These are phyloP conservation scores for Tolypocladium guangdongense DNA, from an alignment of 2,329 filamentous ascomycete genomes.

Conservation along the genomic window DNA sequence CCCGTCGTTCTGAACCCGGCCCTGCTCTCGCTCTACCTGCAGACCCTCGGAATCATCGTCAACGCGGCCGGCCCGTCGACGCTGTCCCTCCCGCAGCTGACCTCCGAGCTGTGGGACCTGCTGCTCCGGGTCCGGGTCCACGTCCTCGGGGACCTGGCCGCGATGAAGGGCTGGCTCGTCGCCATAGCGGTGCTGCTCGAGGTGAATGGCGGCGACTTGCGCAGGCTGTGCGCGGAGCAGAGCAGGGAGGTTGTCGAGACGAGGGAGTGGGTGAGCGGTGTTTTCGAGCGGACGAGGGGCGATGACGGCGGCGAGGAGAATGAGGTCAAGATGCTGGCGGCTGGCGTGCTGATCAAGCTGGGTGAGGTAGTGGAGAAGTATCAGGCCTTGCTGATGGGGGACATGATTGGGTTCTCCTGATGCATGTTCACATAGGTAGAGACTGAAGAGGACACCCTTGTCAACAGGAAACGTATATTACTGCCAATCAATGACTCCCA, in stretches of 20 bases:
- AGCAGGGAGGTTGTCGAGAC: conserved; percentile 74
- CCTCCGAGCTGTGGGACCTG: conserved; percentile 74
- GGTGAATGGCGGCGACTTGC: conserved; percentile 63
- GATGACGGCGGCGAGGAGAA: conserved; percentile 57
- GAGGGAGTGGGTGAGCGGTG: conserved; percentile 68
- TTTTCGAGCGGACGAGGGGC: conserved; percentile 55
- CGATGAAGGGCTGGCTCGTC: conserved; percentile 68
- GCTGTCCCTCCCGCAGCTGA: conserved; percentile 66
- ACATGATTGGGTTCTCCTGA: conserved; percentile 36
- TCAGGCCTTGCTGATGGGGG: conserved; percentile 65
- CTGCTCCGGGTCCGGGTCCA: conserved; percentile 57
- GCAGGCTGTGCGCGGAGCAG: conserved; percentile 61
- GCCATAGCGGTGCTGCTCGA: conserved; percentile 72
- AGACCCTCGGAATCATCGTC: conserved; percentile 74
- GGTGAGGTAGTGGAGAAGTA: conserved; percentile 76
- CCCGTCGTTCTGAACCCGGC: conserved; percentile 60
- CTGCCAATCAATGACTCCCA: neutral
- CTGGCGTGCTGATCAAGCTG: conserved; percentile 65
- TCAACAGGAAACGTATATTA: neutral
- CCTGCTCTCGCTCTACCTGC: conserved; percentile 68
- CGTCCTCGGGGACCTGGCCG: conserved; percentile 48
- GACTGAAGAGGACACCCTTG: neutral
- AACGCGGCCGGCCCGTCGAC: conserved; percentile 76
- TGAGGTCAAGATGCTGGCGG: conserved; percentile 66
- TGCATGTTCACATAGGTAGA: neutral